These are phyloP conservation scores for Mycena sanguinolenta DNA, from an alignment of 768 basidiomycete species.

Conservation along the genomic window DNA sequence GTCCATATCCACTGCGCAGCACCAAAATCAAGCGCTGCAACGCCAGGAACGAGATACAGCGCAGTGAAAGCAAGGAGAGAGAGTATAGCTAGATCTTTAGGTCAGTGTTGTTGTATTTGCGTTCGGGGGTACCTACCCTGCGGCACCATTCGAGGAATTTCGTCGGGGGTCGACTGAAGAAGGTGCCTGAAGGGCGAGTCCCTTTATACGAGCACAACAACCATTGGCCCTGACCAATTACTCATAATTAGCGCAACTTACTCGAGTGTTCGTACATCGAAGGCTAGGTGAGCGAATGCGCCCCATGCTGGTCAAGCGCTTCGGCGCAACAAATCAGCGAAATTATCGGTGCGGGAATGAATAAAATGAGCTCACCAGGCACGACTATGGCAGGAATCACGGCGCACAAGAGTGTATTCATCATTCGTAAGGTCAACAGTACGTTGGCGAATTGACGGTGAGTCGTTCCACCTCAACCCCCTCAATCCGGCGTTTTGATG, in stretches of 20 bases:
- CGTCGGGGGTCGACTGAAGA: neutral
- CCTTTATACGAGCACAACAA: conserved; percentile 8
- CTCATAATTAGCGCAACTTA: neutral
- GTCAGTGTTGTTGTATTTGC: neutral
- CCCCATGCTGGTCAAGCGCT: neutral
- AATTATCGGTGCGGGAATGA: too few relatives aligned
- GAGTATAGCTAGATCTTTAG: conserved; percentile 10
- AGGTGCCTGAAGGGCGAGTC: neutral
- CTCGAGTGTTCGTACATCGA: neutral
- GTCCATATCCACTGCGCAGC: conserved; percentile 50
- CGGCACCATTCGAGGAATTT: conserved; percentile 16
- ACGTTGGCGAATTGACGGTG: too few relatives aligned
- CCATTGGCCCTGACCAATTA: neutral
- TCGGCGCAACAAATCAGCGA: too few relatives aligned
- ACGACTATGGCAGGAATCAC: too few relatives aligned
- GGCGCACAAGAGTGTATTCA: too few relatives aligned
- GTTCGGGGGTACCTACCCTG: conserved; percentile 13
- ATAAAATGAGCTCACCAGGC: too few relatives aligned
- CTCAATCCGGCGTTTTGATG: too few relatives aligned
- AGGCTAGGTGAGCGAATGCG: neutral
- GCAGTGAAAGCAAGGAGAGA: conserved; percentile 25
- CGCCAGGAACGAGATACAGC: conserved; percentile 30
- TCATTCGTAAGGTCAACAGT: too few relatives aligned
- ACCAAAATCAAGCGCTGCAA: conserved; percentile 25
- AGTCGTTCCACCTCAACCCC: too few relatives aligned